Evolutionary conservation across 306 rosid species (phyloP), one percentile per base, ranked within the genome.

Genomic region (Dryas drummondii): DNA sequence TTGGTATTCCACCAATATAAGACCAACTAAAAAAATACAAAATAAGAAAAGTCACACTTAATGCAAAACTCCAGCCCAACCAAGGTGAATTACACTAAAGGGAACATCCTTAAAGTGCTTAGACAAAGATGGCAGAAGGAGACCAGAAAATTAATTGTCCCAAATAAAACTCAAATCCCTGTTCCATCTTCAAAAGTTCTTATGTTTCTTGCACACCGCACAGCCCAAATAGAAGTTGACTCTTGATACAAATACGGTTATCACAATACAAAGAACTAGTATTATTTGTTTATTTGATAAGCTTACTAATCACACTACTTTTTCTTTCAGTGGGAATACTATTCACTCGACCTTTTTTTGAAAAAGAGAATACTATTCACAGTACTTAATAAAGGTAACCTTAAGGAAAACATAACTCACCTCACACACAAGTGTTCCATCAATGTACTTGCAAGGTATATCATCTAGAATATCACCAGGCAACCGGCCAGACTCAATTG

Each of bases 381-480:
- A 9, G 44, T 59, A 59, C 62, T 54, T 73, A 32, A 61, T 58
- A 70, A 80, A 44, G 79, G 67, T 63, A 82, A 66, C 55, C 68
- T 47, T 72, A 84, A 47, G 62, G 17, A 79, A 40, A 70, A 37
- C 22, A 68, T n/a, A 72, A 64, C 93, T 86, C 79, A 89, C 99
- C 98, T 96, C 99, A 79, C 99, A 96, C 76, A 80, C 82, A 62
- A 96, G 86, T 73, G 92, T 80, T 80, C 99, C 98, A 83, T 96
- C 90, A 74, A 90, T 74, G 77, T 82, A 96, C 78, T 92, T 96
- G 89, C 93, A 91, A 64, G 97, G 97, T 79, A 94, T 87, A 76
- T 89, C 98, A 84, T 92, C 98, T 58, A 92, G 88, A 76, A 92
- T 84, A 78, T 96, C 99, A 77, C 96, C 96, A 77, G 98, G 99